A percentile compares a stretch with the other conserved stretches of the same genome.
Conservation (phyloP, 164 flowering plant species). For the Buxus sempervirens region DNA sequence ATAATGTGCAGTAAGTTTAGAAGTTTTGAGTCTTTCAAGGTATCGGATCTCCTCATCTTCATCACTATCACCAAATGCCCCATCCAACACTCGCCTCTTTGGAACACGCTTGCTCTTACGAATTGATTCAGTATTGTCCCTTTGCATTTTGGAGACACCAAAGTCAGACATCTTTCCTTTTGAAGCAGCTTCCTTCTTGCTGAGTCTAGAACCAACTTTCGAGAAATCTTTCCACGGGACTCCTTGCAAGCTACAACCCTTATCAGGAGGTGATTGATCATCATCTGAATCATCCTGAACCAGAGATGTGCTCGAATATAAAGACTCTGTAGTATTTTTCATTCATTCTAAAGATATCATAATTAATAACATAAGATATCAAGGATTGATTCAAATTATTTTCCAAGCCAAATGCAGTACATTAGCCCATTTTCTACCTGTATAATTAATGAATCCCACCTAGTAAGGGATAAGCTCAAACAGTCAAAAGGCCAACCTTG, state of each 20-base stretch:
- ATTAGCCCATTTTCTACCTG: background rate
- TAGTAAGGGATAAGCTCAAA: background rate
- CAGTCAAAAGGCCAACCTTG: too few relatives aligned
- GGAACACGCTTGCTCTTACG: conserved; percentile 88
- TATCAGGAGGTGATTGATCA: conserved; percentile 33
- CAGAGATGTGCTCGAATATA: conserved; percentile 1
- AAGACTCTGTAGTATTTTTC: background rate
- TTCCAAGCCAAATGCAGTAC: too few relatives aligned
- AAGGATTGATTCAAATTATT: too few relatives aligned
- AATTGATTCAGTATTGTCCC: conserved; percentile 52
- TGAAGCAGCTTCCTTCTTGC: conserved; percentile 34
- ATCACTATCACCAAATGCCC: conserved; percentile 60
- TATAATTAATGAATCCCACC: background rate
- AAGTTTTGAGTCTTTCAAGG: conserved; percentile 66
- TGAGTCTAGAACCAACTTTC: conserved; percentile 36
- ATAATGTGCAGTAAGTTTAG: conserved; percentile 25
- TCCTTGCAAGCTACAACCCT: conserved; percentile 55
- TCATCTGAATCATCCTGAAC: conserved; percentile 51
- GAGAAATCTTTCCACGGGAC: conserved; percentile 78
- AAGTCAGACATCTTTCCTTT: conserved; percentile 42
- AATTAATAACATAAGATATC: too few relatives aligned
- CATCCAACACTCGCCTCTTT: conserved; percentile 66
- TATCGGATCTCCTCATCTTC: conserved; percentile 91
- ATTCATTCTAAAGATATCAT: background rate
- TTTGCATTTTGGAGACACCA: conserved; percentile 34